These are phyloP conservation scores for Solanum etuberosum DNA, from an alignment of 257 asterid genomes.

Conservation along the genomic window DNA sequence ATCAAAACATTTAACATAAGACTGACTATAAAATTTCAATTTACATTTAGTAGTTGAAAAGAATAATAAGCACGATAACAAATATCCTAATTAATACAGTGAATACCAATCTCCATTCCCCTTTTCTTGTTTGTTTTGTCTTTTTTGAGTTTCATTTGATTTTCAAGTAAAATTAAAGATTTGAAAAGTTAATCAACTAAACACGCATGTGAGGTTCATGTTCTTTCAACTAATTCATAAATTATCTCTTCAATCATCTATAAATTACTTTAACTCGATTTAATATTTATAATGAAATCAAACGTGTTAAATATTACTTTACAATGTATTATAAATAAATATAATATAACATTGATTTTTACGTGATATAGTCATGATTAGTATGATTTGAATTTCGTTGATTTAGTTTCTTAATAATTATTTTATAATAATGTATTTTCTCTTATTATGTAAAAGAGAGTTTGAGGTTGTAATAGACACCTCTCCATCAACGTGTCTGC, in stretches of 20 bases:
- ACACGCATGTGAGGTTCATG: not conserved
- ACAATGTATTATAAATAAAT: not conserved
- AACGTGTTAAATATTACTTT: not conserved
- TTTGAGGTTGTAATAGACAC: not conserved
- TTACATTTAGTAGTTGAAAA: not conserved
- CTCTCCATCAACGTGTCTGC: too few species aligned
- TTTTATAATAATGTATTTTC: not conserved
- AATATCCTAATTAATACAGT: not conserved
- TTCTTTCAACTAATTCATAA: not conserved
- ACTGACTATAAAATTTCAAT: not conserved
- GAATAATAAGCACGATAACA: not conserved
- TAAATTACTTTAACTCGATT: not conserved
- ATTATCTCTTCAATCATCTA: not conserved
- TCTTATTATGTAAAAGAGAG: too few species aligned
- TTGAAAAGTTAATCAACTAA: not conserved
- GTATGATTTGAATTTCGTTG: not conserved
- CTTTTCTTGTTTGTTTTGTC: not conserved
- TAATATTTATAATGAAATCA: not conserved
- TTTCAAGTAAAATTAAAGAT: not conserved
- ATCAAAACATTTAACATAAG: not conserved
- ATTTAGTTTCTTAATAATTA: not conserved
- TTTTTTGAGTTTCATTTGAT: not conserved
- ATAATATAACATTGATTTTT: not conserved
- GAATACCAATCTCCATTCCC: not conserved
- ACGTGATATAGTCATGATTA: not conserved